Conservation (phyloP, 2,329 filamentous ascomycete genomes). For the Venturia asperata region DNA sequence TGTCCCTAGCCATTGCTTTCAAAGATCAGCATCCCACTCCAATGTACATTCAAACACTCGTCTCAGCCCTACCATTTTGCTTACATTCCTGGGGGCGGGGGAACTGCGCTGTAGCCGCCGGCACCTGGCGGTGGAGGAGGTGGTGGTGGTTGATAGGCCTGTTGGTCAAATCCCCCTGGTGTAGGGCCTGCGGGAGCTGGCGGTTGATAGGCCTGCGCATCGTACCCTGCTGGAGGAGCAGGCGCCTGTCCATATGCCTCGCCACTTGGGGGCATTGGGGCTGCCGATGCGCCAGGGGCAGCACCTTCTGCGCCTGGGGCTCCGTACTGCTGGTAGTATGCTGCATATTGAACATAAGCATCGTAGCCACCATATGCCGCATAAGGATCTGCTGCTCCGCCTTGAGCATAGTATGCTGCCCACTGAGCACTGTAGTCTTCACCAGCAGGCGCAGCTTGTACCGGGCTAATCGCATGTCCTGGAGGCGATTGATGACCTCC, state of each 20-base stretch:
- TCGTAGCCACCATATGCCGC: constrained; percentile 76
- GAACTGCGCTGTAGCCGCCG: constrained; percentile 8
- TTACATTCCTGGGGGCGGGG: constrained; percentile 18
- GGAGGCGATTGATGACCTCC: constrained; percentile 8
- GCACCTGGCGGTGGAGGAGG: constrained; percentile 9
- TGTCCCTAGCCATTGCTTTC: constrained; percentile 1
- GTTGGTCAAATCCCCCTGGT: background rate
- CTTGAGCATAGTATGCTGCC: constrained; percentile 63
- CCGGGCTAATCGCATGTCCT: background rate
- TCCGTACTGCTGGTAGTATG: constrained; percentile 25
- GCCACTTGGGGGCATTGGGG: constrained; percentile 3
- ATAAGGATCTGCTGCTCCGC: constrained; percentile 66
- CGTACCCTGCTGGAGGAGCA: background rate
- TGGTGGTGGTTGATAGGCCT: constrained; percentile 8
- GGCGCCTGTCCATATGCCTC: constrained; percentile 11
- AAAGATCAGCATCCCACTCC: background rate
- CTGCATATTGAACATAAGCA: constrained; percentile 26
- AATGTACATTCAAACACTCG: background rate
- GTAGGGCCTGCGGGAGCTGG: background rate
- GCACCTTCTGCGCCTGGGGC: background rate
- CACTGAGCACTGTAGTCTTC: constrained; percentile 40
- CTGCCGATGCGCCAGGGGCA: background rate
- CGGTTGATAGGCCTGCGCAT: constrained; percentile 9
- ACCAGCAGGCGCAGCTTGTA: constrained; percentile 4
- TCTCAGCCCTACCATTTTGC: background rate